These are phyloP conservation scores for Fonsecaea erecta DNA, from an alignment of 2,329 filamentous ascomycete genomes.

Conservation along the genomic window DNA sequence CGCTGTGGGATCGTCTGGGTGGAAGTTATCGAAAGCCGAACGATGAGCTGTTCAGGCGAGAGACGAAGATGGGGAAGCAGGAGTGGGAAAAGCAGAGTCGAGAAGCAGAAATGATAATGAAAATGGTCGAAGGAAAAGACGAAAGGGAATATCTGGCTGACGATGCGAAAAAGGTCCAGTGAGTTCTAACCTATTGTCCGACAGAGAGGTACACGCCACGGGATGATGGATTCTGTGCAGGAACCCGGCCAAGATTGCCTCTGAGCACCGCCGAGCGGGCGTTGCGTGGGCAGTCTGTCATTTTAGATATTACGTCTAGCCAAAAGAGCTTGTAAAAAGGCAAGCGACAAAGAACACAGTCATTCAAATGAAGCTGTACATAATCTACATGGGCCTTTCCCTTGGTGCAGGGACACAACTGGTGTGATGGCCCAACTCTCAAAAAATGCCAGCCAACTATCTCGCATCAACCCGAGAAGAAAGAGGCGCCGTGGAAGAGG, in stretches of 20 bases:
- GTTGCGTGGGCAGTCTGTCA: background rate
- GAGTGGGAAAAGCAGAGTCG: constrained; percentile 79
- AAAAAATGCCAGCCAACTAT: no score
- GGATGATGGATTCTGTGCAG: background rate
- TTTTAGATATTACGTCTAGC: background rate
- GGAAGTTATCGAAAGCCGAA: constrained; percentile 87
- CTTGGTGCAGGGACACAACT: no score
- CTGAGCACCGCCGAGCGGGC: background rate
- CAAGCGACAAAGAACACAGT: background rate
- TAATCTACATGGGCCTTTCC: background rate
- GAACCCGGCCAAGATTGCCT: background rate
- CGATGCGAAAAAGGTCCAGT: constrained; percentile 28
- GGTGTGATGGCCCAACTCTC: no score
- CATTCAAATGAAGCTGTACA: background rate
- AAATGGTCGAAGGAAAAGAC: constrained; percentile 69
- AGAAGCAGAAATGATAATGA: constrained; percentile 76
- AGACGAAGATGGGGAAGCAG: constrained; percentile 80
- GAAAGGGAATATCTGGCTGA: constrained; percentile 47
- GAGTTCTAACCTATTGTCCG: background rate
- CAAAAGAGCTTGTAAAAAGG: background rate
- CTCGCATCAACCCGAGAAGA: no score
- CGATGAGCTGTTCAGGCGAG: constrained; percentile 79
- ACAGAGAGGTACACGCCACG: no score
- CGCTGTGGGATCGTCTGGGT: constrained; percentile 85
- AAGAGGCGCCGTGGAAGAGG: no score